Conservation (phyloP, 164 flowering plant species). For the Vitis cinerea region DNA sequence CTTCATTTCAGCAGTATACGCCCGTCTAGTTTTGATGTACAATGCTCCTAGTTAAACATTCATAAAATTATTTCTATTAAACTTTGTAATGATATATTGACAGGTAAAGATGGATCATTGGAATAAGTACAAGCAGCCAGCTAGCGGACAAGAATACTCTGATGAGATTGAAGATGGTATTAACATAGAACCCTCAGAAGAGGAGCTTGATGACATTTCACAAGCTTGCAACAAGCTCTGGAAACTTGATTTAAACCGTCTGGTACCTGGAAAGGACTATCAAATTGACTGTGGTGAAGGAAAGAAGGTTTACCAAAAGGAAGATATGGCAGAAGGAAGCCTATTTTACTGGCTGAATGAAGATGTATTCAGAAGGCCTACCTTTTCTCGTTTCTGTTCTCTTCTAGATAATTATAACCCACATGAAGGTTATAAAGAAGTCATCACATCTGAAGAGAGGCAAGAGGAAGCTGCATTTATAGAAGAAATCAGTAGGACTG, state of each 20-base stretch:
- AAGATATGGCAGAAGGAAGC: slow-evolving; percentile 79
- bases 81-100: background rate
- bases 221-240: slow-evolving; percentile 86
- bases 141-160: slow-evolving; percentile 71
- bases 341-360: slow-evolving; percentile 68
- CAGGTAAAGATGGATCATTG: slow-evolving; percentile 68
- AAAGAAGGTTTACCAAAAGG: slow-evolving; percentile 68
- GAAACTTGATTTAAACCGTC: slow-evolving; percentile 87
- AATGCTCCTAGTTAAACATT: too few relatives aligned
- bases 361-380: slow-evolving; percentile 67
- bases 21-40: too few relatives aligned
- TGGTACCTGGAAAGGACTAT: slow-evolving; percentile 85
- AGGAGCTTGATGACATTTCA: slow-evolving; percentile 73
- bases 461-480: slow-evolving; percentile 90
- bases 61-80: too few relatives aligned
- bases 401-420: slow-evolving; percentile 95
- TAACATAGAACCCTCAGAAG: slow-evolving; percentile 50
- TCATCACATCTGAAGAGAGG: slow-evolving; percentile 69
- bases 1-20: too few relatives aligned
- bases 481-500: slow-evolving; percentile 91
- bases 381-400: slow-evolving; percentile 80
- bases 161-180: slow-evolving; percentile 43
- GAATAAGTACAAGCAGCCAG: slow-evolving; percentile 62
- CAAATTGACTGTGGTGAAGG: slow-evolving; percentile 93
- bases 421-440: slow-evolving; percentile 72